phyloP scores from a whole-genome alignment of 345 rosid species.

The Barbarea vulgaris region DNA sequence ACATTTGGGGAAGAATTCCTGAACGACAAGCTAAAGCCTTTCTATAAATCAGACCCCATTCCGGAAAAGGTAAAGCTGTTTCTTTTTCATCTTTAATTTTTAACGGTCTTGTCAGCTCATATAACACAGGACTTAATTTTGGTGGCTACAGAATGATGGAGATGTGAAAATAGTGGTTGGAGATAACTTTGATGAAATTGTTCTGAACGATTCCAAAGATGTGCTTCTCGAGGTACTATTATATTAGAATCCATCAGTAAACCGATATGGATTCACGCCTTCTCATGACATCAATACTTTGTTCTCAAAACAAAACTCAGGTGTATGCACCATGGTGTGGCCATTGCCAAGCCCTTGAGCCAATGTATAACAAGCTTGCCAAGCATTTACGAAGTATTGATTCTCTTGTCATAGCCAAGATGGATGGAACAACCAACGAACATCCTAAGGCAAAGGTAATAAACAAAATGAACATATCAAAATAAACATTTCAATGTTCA shows the following conservation, averaged over 20 bases:
- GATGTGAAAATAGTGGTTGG: constrained; percentile 98
- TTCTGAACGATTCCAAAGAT: constrained; percentile 93
- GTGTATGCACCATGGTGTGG: constrained; percentile 99
- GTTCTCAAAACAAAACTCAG: constrained; percentile 42
- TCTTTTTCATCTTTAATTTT: constrained; percentile 25
- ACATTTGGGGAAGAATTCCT: constrained; percentile 70
- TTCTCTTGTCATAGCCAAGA: constrained; percentile 90
- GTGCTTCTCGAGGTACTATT: constrained; percentile 89
- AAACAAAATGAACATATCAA: background rate
- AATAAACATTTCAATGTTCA: background rate
- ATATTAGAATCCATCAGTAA: background rate
- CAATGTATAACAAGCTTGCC: constrained; percentile 90
- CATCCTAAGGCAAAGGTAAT: constrained; percentile 97
- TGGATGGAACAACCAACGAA: constrained; percentile 99
- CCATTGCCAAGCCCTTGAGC: constrained; percentile 96
- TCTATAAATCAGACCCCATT: constrained; percentile 89
- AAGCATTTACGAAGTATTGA: constrained; percentile 78
- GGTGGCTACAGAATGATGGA: constrained; percentile 70
- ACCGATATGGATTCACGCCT: background rate
- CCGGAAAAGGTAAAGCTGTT: constrained; percentile 67
- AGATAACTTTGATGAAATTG: constrained; percentile 85
- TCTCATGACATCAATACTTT: background rate
- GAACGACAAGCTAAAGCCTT: constrained; percentile 85
- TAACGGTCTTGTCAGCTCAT: background rate
- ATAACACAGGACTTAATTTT: constrained; percentile 22